Evolutionary conservation across 2,329 filamentous ascomycete genomes (phyloP).

Genomic region (Sordariomycetes sp.): DNA sequence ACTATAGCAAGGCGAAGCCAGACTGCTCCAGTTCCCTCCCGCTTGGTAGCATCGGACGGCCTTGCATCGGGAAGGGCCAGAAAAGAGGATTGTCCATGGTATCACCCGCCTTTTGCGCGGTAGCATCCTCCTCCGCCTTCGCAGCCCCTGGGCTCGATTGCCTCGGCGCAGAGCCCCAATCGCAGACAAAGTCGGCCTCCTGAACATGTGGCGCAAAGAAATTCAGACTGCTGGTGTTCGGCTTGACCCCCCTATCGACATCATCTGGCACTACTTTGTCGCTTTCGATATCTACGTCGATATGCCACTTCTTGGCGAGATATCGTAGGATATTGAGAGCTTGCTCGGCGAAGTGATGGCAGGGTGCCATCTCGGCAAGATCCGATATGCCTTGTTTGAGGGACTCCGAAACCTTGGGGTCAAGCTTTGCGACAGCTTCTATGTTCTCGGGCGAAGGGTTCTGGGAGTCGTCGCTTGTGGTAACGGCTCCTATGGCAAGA

Average conservation of each 20-base stretch:
- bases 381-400: conserved; percentile 47
- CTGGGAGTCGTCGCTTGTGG: conserved; percentile 4
- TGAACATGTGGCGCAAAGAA: conserved; percentile 44
- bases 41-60: conserved; percentile 40
- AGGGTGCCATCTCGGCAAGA: conserved; percentile 51
- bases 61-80: conserved; percentile 54
- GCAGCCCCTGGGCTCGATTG: conserved; percentile 8
- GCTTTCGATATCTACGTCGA: conserved; percentile 35
- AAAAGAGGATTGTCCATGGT: conserved; percentile 44
- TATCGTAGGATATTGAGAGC: conserved; percentile 51
- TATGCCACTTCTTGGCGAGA: conserved; percentile 49
- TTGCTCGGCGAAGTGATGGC: conserved; percentile 52
- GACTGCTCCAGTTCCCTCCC: conserved; percentile 38
- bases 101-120: conserved; percentile 19
- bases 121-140: neutral
- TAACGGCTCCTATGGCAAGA: conserved; percentile 39
- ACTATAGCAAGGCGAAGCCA: conserved; percentile 36
- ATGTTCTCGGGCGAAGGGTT: conserved; percentile 14
- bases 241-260: conserved; percentile 31
- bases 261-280: conserved; percentile 21
- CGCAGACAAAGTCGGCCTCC: conserved; percentile 36
- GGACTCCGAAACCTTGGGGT: conserved; percentile 30
- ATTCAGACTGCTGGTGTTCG: conserved; percentile 43
- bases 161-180: conserved; percentile 26
- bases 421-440: conserved; percentile 22